These are phyloP conservation scores for Globisporangium viniferum DNA, from an alignment of 352 stramenopile species.

Conservation along the genomic window DNA sequence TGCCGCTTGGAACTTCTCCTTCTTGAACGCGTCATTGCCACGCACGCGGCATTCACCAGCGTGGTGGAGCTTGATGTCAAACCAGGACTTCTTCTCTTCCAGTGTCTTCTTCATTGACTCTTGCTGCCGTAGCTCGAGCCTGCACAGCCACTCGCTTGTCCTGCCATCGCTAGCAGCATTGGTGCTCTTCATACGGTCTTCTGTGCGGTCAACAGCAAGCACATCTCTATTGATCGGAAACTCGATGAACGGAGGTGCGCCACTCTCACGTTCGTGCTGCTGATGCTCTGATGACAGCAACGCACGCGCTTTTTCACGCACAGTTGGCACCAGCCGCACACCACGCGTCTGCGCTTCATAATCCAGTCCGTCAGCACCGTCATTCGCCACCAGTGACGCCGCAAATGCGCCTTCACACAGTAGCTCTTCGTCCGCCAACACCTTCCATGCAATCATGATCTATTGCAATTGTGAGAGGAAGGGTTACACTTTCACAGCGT, in stretches of 20 bases:
- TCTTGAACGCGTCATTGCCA: conserved; percentile 59
- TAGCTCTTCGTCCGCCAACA: conserved; percentile 25
- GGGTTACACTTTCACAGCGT: neutral
- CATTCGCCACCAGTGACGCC: conserved; percentile 10
- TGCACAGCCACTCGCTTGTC: conserved; percentile 3
- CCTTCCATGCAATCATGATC: conserved; percentile 29
- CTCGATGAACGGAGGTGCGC: neutral
- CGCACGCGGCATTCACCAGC: conserved; percentile 42
- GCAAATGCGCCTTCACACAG: conserved; percentile 24
- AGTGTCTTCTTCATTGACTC: neutral
- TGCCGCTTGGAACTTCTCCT: conserved; percentile 26
- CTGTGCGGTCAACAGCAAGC: neutral
- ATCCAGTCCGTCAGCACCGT: neutral
- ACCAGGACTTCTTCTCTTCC: conserved; percentile 25
- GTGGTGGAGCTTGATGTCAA: conserved; percentile 45
- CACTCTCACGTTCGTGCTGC: neutral
- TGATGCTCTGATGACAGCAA: conserved; percentile 1
- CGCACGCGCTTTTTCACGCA: conserved; percentile 1
- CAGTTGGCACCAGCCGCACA: conserved; percentile 1
- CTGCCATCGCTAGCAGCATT: neutral
- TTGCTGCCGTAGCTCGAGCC: neutral
- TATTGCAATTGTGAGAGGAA: neutral
- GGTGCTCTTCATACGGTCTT: neutral
- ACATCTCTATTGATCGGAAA: conserved; percentile 6
- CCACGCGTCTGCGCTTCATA: neutral